Percentiles rank a stretch among this genome's conserved stretches.
Conservation (phyloP, 225 moss, liverwort and hornwort genomes). For the Neckera pumila region DNA sequence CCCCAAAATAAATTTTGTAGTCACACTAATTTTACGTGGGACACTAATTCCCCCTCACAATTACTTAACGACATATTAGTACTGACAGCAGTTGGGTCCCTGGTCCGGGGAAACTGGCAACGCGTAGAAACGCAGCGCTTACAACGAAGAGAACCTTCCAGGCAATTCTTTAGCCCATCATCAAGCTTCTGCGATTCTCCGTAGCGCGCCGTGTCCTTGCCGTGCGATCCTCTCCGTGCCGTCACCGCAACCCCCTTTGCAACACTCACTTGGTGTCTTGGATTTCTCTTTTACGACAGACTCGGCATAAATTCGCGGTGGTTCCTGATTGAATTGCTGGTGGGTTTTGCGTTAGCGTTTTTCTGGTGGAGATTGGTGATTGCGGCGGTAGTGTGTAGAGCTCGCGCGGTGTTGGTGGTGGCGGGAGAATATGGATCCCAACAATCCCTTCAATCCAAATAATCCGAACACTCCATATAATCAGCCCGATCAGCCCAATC, state of each 20-base stretch:
- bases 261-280: background rate
- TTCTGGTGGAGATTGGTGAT: background rate
- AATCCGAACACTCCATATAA: background rate
- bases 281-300: background rate
- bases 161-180: background rate
- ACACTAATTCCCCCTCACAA: background rate
- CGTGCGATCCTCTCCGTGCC: background rate
- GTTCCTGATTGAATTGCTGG: background rate
- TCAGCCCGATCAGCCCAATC: background rate
- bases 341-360: background rate
- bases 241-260: too few species aligned
- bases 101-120: background rate
- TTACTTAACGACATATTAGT: background rate
- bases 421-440: slow-evolving; percentile 9
- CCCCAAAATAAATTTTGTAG: background rate
- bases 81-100: background rate
- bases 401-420: background rate
- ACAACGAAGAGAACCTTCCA: background rate
- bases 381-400: background rate
- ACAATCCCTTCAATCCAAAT: slow-evolving; percentile 14
- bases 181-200: background rate
- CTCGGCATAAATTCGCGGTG: too few species aligned
- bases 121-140: background rate
- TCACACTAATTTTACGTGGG: background rate
- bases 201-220: background rate